Percentiles rank a stretch among this genome's conserved stretches.
These are phyloP conservation scores for Trifolium pratense DNA, from an alignment of 306 rosid genomes.

Conservation along the genomic window DNA sequence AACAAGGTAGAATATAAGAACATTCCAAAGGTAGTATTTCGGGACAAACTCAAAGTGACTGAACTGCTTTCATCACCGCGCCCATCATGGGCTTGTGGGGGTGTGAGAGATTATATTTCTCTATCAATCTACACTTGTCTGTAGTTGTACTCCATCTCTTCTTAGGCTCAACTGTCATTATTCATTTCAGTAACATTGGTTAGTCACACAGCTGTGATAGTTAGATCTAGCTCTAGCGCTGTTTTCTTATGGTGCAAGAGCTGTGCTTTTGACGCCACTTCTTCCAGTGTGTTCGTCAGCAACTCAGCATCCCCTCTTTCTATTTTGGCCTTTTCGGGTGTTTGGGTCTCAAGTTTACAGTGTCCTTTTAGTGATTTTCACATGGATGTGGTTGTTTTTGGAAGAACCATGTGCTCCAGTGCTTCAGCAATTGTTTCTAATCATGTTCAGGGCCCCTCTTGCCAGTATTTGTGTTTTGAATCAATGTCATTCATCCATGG, in stretches of 20 bases:
- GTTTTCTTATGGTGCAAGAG: not conserved
- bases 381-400: not conserved
- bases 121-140: not conserved
- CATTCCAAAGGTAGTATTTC: not conserved
- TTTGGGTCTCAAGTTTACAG: not conserved
- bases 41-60: not conserved
- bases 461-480: not conserved
- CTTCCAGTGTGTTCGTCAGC: not conserved
- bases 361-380: not conserved
- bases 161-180: not conserved
- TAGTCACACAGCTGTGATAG: not conserved
- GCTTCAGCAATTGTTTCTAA: not conserved
- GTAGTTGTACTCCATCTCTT: not conserved
- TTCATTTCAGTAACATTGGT: not conserved
- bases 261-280: not conserved
- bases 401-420: not conserved
- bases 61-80: not conserved
- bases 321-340: not conserved
- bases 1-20: constrained; percentile 1
- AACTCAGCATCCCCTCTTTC: not conserved
- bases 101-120: not conserved
- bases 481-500: not conserved
- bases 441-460: not conserved
- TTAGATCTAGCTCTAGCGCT: not conserved
- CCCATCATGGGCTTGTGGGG: not conserved